Percentiles rank a stretch among this genome's conserved stretches.
Evolutionary conservation across 352 stramenopile species (phyloP).

Genomic region (Phytopythium chamaehyphon): DNA sequence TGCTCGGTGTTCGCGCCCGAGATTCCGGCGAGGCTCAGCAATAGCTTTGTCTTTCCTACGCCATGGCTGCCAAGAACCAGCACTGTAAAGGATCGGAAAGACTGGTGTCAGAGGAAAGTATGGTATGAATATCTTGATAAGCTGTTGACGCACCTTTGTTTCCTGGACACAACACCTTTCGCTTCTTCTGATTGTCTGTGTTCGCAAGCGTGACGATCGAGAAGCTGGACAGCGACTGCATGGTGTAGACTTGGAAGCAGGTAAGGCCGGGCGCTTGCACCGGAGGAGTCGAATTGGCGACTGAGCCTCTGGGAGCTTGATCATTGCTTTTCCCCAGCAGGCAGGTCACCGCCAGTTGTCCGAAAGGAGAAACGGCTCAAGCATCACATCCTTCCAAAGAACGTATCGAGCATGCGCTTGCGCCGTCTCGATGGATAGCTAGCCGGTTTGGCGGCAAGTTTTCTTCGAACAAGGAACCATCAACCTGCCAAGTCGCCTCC

Average conservation of each 20-base stretch:
- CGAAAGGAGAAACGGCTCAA: no score
- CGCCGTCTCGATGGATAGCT: no score
- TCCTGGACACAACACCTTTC: conserved; percentile 17
- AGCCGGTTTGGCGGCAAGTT: no score
- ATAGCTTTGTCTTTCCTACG: conserved; percentile 42
- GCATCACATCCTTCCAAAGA: not conserved
- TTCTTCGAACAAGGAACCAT: no score
- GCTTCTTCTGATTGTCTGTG: conserved; percentile 41
- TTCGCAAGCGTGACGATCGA: conserved; percentile 38
- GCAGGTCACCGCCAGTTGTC: no score
- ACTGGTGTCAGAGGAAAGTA: not conserved
- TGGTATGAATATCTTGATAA: not conserved
- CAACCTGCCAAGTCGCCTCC: no score
- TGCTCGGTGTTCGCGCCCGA: conserved; percentile 1
- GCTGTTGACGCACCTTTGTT: conserved; percentile 33
- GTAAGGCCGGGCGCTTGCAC: not conserved
- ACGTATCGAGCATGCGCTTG: not conserved
- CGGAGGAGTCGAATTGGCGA: not conserved
- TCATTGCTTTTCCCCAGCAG: no score
- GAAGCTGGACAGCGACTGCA: conserved; percentile 14
- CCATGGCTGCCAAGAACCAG: conserved; percentile 35
- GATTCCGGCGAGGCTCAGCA: conserved; percentile 18
- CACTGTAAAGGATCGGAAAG: conserved; percentile 14
- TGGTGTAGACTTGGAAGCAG: not conserved
- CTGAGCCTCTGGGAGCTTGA: no score